Evolutionary conservation across 1,284 basidiomycete genomes (phyloP), one percentile per base, ranked within the genome.

Genomic region (Fomitopsis schrenkii): DNA sequence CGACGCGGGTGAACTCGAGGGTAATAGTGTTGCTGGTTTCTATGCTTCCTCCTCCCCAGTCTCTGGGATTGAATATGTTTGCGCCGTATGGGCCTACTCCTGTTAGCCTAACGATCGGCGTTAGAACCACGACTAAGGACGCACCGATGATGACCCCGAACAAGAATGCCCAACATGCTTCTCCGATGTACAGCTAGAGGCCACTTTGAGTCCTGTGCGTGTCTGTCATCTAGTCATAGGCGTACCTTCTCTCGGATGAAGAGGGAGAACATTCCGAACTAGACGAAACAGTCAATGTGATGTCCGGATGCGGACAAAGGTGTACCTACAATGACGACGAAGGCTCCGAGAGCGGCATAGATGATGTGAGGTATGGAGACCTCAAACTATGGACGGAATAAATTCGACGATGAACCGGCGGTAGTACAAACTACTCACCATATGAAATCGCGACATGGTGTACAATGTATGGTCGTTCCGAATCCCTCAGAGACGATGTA

Each of bases 201-300:
- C 33, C 38, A 56, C 10, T 33, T 22, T 53, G 22, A 15, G 48
- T n/a, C 28, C 28, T 17, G 15, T 30, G 2, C 28, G 5, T 50
- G 12, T 15, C 35, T 38, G 35, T 8, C 52, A 30, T 22, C 48
- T 36, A 33, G 46, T 9, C 36, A 19, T 45, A 10, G 10, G 35
- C 79, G 50, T 60, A 88, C 90, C 80, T 85, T 89, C 79, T 98
- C 95, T 72, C 96, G 91, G 72, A 99, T 86, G 68, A 98, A 88
- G 26, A 96, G 83, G 10, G 93, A 94, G 76, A 97, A 94, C 89
- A 97, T 95, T 73, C 94, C 93, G 75, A 97, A 98, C 91, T 94
- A 63, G 5, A 55, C 19, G 48, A 59, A 63, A 58, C 26, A 26
- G 58, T 60, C 52, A 62, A 58, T 26, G 28, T 33, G 28, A 50